These are phyloP conservation scores for Xylariaceae sp. DNA, from an alignment of 2,329 filamentous ascomycete species.

Conservation along the genomic window DNA sequence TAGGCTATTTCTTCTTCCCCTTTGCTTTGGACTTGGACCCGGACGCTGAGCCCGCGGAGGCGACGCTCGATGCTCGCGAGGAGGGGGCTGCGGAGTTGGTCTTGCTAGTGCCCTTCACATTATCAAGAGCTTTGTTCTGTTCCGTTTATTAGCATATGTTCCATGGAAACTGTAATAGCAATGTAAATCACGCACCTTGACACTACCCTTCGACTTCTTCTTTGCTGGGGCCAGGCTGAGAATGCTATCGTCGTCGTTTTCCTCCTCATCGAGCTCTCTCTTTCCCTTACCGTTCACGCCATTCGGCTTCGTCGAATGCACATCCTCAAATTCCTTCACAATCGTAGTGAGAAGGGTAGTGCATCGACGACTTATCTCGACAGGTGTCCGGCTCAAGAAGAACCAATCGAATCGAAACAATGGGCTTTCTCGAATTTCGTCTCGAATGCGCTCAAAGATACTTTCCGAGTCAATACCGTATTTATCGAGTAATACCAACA, in stretches of 20 bases:
- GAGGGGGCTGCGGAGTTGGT: conserved; percentile 69
- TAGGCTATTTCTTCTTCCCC: conserved; percentile 49
- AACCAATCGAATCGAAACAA: conserved; percentile 99
- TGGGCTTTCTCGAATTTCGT: conserved; percentile 90
- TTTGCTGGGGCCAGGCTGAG: conserved; percentile 80
- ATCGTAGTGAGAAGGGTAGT: conserved; percentile 93
- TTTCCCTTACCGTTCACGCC: conserved; percentile 67
- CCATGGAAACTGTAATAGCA: background rate
- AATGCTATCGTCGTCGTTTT: conserved; percentile 77
- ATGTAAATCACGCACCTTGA: conserved; percentile 63
- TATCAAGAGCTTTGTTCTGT: conserved; percentile 91
- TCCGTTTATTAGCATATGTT: conserved; percentile 16
- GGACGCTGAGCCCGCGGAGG: conserved; percentile 62
- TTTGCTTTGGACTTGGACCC: conserved; percentile 42
- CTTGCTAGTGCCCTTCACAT: conserved; percentile 72
- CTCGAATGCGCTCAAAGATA: conserved; percentile 90
- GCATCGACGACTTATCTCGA: conserved; percentile 87
- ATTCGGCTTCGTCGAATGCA: conserved; percentile 49
- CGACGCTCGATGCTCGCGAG: conserved; percentile 84
- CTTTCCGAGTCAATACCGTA: conserved; percentile 87
- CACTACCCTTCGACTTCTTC: conserved; percentile 88
- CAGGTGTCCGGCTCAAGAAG: conserved; percentile 89
- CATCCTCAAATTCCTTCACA: conserved; percentile 85
- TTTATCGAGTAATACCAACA: conserved; percentile 88
- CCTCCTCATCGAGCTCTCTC: conserved; percentile 72